phyloP scores from a whole-genome alignment of 2,329 filamentous ascomycete species.

The Ceratocystis papillata region DNA sequence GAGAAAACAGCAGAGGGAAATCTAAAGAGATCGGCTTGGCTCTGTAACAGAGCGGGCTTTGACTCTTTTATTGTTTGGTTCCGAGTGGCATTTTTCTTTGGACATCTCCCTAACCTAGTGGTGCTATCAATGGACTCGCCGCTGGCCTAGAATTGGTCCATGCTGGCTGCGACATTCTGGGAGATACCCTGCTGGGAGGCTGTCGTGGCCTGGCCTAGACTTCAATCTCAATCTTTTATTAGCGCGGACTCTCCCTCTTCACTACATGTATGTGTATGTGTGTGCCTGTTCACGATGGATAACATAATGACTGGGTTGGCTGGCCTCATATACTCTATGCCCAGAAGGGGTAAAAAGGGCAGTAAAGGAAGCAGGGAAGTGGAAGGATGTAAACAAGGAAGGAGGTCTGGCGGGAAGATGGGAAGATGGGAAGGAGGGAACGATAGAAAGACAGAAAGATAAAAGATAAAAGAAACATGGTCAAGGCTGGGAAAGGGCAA shows the following conservation, averaged over 20 bases:
- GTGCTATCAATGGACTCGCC: background rate
- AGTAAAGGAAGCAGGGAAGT: background rate
- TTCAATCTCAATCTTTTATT: background rate
- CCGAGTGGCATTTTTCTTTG: background rate
- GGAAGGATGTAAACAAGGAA: background rate
- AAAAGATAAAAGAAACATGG: background rate
- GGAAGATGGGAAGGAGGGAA: background rate
- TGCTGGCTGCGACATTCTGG: background rate
- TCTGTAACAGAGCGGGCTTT: background rate
- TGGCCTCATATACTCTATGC: background rate
- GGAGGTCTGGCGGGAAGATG: background rate
- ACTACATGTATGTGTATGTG: background rate
- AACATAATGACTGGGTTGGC: background rate
- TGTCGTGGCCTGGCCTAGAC: slow-evolving; percentile 1
- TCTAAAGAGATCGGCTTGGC: background rate
- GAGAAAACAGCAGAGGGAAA: background rate
- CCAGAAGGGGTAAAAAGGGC: slow-evolving; percentile 1
- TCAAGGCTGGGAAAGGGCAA: background rate
- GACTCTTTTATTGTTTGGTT: background rate
- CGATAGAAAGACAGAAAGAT: background rate
- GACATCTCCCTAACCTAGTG: background rate
- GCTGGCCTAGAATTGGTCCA: background rate
- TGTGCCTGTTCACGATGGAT: background rate
- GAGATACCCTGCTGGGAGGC: background rate
- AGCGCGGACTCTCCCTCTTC: background rate